Evolutionary conservation across 306 rosid genomes (phyloP), one percentile per base, ranked within the genome.

Genomic region (Rubus idaeus): DNA sequence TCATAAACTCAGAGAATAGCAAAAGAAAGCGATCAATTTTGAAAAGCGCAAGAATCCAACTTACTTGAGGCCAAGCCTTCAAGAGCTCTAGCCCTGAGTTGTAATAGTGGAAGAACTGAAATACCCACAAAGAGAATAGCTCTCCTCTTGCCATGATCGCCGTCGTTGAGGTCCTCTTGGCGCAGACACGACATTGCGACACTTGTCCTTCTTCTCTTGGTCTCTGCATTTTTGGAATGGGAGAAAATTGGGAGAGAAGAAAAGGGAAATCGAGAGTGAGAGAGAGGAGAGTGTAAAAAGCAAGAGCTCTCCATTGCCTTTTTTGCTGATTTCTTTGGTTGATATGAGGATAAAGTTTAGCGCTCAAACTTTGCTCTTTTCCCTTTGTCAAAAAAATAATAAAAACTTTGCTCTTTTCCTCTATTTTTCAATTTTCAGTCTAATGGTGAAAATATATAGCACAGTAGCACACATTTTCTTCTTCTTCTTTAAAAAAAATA

Each of bases 91-190:
- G 89, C 98, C 41, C 64, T 86, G 55, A 87, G 84, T 13, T 86
- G 89, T 41, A 93, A 77, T 30, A 90, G 75, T 0, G 99, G 99
- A 79, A 92, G 85, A 82, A 89, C 77, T 6, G 92, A 77, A 63
- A 92, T 62, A 40, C 94, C 93, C 82, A 91, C 84, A 42, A 89
- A 79, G 21, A 95, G 16, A 83, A 88, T 51, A 10, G 87, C 78
- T 85, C 96, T 91, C 65, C 90, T 82, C 74, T 75, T 81, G 83
- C 84, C 72, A 41, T 74, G 78, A 40, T 39, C 74, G 46, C 41
- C 55, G 3, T 82, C 78, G 46, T 73, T 56, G 44, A 79, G 79
- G 55, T 83, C 85, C 1, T 80, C 78, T 52, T 74, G 83, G 60
- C 64, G 66, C 78, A 72, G 26, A 60, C 73, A 77, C 42, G 87